phyloP scores from a whole-genome alignment of 495 filamentous ascomycete species.

The Cairneyella variabilis region DNA sequence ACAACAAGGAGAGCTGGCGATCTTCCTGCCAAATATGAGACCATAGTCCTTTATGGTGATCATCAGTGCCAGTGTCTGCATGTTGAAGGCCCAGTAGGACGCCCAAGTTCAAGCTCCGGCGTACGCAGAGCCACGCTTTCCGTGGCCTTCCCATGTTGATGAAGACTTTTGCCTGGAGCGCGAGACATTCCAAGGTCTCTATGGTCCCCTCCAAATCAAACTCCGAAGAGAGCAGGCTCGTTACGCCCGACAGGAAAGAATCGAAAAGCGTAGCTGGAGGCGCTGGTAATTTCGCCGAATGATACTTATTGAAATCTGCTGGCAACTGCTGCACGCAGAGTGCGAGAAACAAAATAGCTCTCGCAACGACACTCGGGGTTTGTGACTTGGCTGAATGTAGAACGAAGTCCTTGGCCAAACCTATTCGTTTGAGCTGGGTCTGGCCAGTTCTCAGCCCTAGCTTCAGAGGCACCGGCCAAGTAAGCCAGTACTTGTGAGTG shows the following conservation, averaged over 20 bases:
- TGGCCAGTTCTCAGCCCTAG: slow-evolving; percentile 15
- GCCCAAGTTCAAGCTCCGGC: slow-evolving; percentile 44
- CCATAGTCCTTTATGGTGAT: slow-evolving; percentile 41
- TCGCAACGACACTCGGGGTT: slow-evolving; percentile 32
- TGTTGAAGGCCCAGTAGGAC: slow-evolving; percentile 43
- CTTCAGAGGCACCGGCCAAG: slow-evolving; percentile 32
- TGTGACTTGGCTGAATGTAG: slow-evolving; percentile 14
- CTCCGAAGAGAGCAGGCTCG: slow-evolving; percentile 40
- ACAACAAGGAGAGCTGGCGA: slow-evolving; percentile 41
- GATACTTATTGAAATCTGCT: slow-evolving; percentile 18
- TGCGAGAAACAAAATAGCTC: slow-evolving; percentile 34
- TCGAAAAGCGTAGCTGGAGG: slow-evolving; percentile 29
- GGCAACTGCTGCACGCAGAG: slow-evolving; percentile 34
- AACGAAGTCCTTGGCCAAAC: slow-evolving; percentile 11
- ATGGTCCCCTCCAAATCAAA: slow-evolving; percentile 45
- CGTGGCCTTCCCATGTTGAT: slow-evolving; percentile 48
- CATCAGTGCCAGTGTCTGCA: slow-evolving; percentile 24
- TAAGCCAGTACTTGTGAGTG: slow-evolving; percentile 27
- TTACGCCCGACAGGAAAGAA: slow-evolving; percentile 33
- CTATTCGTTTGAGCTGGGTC: not conserved
- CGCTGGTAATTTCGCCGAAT: slow-evolving; percentile 22
- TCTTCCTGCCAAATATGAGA: slow-evolving; percentile 39
- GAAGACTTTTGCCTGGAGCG: slow-evolving; percentile 43
- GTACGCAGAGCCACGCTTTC: slow-evolving; percentile 43
- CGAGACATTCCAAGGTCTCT: slow-evolving; percentile 47